A percentile compares a stretch with the other conserved stretches of the same genome.
phyloP scores from a whole-genome alignment of 495 filamentous ascomycete genomes.

The Talaromyces liani region DNA sequence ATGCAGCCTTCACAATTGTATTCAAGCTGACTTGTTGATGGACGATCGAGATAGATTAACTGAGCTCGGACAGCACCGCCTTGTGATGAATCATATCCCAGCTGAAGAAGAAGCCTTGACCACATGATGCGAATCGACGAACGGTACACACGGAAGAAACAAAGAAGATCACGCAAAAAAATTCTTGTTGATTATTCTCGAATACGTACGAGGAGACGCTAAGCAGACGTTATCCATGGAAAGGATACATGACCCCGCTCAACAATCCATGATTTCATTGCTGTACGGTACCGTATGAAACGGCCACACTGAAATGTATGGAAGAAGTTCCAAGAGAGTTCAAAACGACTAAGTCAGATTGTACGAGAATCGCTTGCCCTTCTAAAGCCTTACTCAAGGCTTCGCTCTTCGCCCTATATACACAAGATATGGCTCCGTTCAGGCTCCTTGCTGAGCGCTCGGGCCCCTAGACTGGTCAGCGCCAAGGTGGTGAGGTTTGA shows the following conservation, averaged over 20 bases:
- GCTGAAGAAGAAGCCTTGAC: background rate
- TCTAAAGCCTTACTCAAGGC: too few species aligned
- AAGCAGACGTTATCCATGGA: background rate
- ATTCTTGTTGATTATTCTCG: background rate
- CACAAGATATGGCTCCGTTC: too few species aligned
- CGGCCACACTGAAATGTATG: too few species aligned
- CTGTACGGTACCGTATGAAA: background rate
- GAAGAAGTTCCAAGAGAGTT: too few species aligned
- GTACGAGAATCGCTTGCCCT: too few species aligned
- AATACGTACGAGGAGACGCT: background rate
- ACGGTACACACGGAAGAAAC: background rate
- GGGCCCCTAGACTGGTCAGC: too few species aligned
- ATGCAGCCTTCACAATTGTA: background rate
- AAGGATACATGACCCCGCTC: background rate
- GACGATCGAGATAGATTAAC: background rate
- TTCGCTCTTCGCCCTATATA: too few species aligned
- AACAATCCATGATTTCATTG: background rate
- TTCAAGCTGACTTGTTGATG: background rate
- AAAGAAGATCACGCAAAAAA: background rate
- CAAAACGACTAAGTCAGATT: too few species aligned
- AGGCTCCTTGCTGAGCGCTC: too few species aligned
- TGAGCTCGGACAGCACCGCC: background rate
- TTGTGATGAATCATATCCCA: background rate
- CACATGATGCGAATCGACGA: background rate
- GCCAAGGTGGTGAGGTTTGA: too few species aligned